Percentiles rank a stretch among this genome's conserved stretches.
These are phyloP conservation scores for Fistulifera solaris DNA, from an alignment of 108 stramenopile species.

Conservation along the genomic window DNA sequence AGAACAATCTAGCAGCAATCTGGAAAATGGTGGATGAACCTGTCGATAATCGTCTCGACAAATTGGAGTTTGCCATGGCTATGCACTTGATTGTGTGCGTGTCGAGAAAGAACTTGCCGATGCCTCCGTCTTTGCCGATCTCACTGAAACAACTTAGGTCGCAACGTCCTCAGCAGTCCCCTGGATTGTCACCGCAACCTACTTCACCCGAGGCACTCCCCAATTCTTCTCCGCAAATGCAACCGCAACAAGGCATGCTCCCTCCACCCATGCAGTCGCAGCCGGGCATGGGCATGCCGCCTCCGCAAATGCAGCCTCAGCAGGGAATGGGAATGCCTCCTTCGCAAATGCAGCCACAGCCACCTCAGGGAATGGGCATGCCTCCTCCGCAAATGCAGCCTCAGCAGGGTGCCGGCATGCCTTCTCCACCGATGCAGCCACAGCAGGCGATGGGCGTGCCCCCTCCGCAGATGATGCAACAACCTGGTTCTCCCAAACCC, in stretches of 20 bases:
- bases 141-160: conserved; percentile 47
- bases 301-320: too few species aligned
- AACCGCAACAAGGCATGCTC: conserved; percentile 5
- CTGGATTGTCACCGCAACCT: background rate
- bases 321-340: too few species aligned
- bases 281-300: background rate
- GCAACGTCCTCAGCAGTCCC: conserved; percentile 13
- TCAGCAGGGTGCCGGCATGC: too few species aligned
- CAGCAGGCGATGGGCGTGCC: conserved; percentile 6
- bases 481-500: conserved; percentile 3
- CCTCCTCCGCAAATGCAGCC: too few species aligned
- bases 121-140: conserved; percentile 49
- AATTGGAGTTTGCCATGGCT: conserved; percentile 84
- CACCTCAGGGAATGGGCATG: conserved; percentile 6
- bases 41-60: conserved; percentile 82
- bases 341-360: conserved; percentile 7
- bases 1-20: conserved; percentile 36
- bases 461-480: conserved; percentile 11
- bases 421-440: too few species aligned
- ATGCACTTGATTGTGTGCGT: conserved; percentile 97
- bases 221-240: conserved; percentile 2
- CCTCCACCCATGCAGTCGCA: conserved; percentile 16
- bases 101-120: conserved; percentile 68
- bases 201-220: background rate
- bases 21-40: conserved; percentile 89